Percentiles rank a stretch among this genome's conserved stretches.
These are phyloP conservation scores for Cyanodermella asteris DNA, from an alignment of 2,329 filamentous ascomycete species.

Conservation along the genomic window DNA sequence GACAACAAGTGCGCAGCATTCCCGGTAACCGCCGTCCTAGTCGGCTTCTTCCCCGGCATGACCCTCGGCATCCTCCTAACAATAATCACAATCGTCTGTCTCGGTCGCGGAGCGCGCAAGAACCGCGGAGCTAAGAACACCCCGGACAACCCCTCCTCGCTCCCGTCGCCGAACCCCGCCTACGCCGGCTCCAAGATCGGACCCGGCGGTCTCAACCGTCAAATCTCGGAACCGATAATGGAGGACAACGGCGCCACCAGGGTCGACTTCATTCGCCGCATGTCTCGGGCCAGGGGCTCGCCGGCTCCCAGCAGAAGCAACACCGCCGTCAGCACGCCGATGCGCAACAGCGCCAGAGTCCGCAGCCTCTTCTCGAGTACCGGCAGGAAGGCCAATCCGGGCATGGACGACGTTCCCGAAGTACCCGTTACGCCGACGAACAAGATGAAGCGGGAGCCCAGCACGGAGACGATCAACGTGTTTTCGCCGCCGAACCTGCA, in stretches of 20 bases:
- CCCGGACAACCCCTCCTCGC: conserved; percentile 10
- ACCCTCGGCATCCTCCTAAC: conserved; percentile 26
- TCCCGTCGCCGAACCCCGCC: conserved; percentile 15
- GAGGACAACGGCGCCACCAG: conserved; percentile 19
- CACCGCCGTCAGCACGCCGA: conserved; percentile 10
- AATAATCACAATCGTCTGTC: conserved; percentile 25
- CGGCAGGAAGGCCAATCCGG: conserved; percentile 4
- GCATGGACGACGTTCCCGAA: conserved; percentile 7
- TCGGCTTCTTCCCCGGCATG: conserved; percentile 24
- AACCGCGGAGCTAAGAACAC: conserved; percentile 7
- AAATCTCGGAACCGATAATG: no score
- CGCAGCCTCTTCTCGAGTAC: conserved; percentile 6
- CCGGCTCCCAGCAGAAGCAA: conserved; percentile 7
- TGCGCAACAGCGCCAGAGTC: conserved; percentile 14
- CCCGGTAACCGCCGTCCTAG: conserved; percentile 19
- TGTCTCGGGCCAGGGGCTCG: no score
- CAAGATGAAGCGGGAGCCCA: conserved; percentile 9
- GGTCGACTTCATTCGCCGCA: conserved; percentile 21
- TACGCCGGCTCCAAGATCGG: conserved; percentile 13
- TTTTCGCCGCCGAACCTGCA: conserved; percentile 20
- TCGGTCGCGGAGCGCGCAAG: conserved; percentile 12
- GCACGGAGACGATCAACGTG: conserved; percentile 24
- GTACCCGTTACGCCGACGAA: conserved; percentile 4
- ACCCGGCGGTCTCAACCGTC: no score
- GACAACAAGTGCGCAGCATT: conserved; percentile 16